These are phyloP conservation scores for Drechslerella dactyloides DNA, from an alignment of 2,329 filamentous ascomycete genomes.

Conservation along the genomic window DNA sequence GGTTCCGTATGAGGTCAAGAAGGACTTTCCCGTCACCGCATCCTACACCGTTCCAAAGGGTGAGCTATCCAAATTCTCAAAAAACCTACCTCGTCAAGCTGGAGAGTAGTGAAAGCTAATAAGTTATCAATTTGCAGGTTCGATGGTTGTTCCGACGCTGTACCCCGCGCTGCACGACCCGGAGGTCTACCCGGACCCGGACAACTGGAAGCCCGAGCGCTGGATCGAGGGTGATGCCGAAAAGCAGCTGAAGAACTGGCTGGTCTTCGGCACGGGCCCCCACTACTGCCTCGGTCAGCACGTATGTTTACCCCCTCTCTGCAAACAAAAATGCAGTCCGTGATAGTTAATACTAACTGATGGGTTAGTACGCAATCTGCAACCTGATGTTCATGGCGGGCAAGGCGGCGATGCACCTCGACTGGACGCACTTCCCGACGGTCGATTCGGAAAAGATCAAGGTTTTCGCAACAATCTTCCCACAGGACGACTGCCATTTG, in stretches of 20 bases:
- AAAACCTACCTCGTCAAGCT: too few species aligned
- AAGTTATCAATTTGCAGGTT: conserved; percentile 61
- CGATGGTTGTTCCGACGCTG: conserved; percentile 91
- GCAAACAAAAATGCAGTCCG: too few species aligned
- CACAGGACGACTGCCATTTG: conserved; percentile 86
- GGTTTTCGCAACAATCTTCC: conserved; percentile 98
- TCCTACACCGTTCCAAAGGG: conserved; percentile 91
- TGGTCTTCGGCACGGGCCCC: conserved; percentile 93
- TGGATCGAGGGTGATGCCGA: conserved; percentile 91
- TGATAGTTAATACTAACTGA: conserved; percentile 25
- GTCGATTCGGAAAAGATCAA: conserved; percentile 89
- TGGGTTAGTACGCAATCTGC: conserved; percentile 73
- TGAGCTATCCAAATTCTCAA: conserved; percentile 58
- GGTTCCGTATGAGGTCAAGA: conserved; percentile 95
- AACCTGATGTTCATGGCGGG: conserved; percentile 89
- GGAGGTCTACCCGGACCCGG: conserved; percentile 87
- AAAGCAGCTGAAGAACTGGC: conserved; percentile 86
- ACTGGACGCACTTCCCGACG: conserved; percentile 90
- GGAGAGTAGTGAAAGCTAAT: conserved; percentile 3
- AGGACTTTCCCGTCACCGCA: conserved; percentile 86
- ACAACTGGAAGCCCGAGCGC: conserved; percentile 85
- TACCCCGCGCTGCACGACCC: conserved; percentile 91
- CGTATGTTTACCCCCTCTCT: conserved; percentile 47
- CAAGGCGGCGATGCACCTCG: conserved; percentile 82
- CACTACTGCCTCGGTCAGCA: conserved; percentile 96